A percentile compares a stretch with the other conserved stretches of the same genome.
phyloP scores from a whole-genome alignment of 2,329 filamentous ascomycete genomes.

The Phialemoniopsis sp. region DNA sequence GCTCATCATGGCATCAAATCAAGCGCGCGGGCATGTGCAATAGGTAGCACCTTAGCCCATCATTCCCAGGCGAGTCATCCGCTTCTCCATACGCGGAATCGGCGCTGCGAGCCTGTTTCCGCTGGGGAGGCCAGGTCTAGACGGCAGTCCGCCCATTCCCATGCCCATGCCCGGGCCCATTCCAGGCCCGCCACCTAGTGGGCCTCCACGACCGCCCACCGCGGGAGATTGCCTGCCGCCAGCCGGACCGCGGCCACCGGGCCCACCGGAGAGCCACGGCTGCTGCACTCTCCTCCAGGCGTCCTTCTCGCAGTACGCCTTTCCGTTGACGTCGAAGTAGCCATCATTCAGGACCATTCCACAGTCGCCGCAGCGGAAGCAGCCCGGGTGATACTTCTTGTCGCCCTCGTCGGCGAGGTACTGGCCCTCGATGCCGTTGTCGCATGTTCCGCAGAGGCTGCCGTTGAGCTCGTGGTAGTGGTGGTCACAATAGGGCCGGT shows the following conservation, averaged over 20 bases:
- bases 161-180: conserved; percentile 6
- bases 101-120: conserved; percentile 26
- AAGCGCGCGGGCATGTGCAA: too few species aligned
- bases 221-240: conserved; percentile 4
- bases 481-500: conserved; percentile 84
- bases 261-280: conserved; percentile 4
- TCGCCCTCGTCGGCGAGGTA: conserved; percentile 79
- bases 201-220: conserved; percentile 6
- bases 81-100: conserved; percentile 55
- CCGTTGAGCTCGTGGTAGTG: conserved; percentile 93
- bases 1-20: too few species aligned
- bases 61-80: conserved; percentile 57
- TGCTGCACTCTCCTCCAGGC: conserved; percentile 56
- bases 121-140: conserved; percentile 21
- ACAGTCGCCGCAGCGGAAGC: conserved; percentile 82
- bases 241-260: conserved; percentile 3
- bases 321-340: conserved; percentile 84
- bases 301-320: conserved; percentile 82
- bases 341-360: conserved; percentile 70
- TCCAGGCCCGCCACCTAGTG: conserved; percentile 3
- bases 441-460: conserved; percentile 77
- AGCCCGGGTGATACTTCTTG: conserved; percentile 81
- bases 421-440: conserved; percentile 84
- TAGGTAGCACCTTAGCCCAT: conserved; percentile 42
- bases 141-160: conserved; percentile 3